Evolutionary conservation across 2,329 filamentous ascomycete species (phyloP), one percentile per base, ranked within the genome.

Genomic region (Emydomyces testavorans): DNA sequence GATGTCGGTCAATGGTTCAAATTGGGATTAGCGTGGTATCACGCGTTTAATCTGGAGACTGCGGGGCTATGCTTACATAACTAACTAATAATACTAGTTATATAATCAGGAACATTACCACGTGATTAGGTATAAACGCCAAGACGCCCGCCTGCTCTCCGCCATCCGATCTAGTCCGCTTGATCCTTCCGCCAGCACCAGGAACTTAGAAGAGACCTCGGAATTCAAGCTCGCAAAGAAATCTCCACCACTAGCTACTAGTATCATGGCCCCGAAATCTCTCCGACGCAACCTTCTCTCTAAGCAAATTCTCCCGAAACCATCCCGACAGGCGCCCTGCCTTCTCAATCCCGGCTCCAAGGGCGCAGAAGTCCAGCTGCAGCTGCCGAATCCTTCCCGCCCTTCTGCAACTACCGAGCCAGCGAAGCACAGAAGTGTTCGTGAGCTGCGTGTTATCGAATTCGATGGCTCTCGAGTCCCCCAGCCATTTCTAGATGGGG

Each of bases 401-500:
- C 2, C 10, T 4, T 7, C 20, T 7, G 34, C 23, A 11, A 13
- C 13, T 29, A 13, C 42, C 20, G 26, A 32, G 16, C 24, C 7
- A 32, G 15, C 36, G 32, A 34, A 40, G 23, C 15, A 10, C 20
- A 4, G 5, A 5, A 10, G 23, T 2, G 28, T 20, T n/a, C 21
- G 23, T 8, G 46, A 48, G 29, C 29, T 43, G 16, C 46, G 31
- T 18, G 42, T 48, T 21, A 49, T 50, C 11, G 52, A 54, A 43
- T 54, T 55, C 42, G 49, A 54, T 29, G 50, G 46, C 6, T 54
- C 52, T 1, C 42, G 32, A 8, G 40, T 39, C 6, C 52, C 49
- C 7, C 53, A 55, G 32, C 53, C 53, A 1, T 55, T 55, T 36
- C 42, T 55, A 2, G 52, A 55, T 18, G 50, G 46, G 13, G 50